phyloP scores from a whole-genome alignment of 495 filamentous ascomycete genomes.

The Aspergillus diversus region DNA sequence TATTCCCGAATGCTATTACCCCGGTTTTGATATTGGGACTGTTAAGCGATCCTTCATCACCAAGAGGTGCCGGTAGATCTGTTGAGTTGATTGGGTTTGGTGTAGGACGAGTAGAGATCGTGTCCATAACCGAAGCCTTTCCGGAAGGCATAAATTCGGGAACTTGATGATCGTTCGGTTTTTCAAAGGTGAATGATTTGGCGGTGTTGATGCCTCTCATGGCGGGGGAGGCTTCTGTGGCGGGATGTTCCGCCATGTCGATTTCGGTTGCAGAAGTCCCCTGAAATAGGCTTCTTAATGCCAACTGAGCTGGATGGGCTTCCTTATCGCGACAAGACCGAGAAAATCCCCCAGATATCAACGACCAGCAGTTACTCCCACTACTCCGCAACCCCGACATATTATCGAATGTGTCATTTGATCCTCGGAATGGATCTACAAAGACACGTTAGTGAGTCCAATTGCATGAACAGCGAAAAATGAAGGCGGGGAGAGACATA shows the following conservation, averaged over 20 bases:
- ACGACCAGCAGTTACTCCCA: conserved; percentile 12
- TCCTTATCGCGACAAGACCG: too few species aligned
- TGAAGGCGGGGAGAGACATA: conserved; percentile 25
- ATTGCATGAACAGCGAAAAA: neutral
- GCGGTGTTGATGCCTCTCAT: conserved; percentile 40
- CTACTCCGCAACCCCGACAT: conserved; percentile 18
- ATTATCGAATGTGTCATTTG: conserved; percentile 24
- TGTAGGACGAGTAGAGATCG: conserved; percentile 18
- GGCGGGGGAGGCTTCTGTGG: conserved; percentile 35
- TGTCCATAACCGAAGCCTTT: conserved; percentile 16
- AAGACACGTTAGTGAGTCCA: conserved; percentile 5
- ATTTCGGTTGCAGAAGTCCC: conserved; percentile 26
- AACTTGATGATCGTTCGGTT: conserved; percentile 36
- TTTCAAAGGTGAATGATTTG: conserved; percentile 38
- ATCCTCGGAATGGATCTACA: conserved; percentile 21
- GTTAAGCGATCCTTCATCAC: conserved; percentile 8
- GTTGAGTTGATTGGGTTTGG: conserved; percentile 24
- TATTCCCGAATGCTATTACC: neutral
- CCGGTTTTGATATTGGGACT: too few species aligned
- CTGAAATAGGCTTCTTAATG: conserved; percentile 27
- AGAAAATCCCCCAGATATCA: too few species aligned
- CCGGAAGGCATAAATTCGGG: conserved; percentile 31
- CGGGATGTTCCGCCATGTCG: conserved; percentile 25
- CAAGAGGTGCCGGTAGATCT: conserved; percentile 19
- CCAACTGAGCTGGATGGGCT: neutral